Percentiles rank a stretch among this genome's conserved stretches.
Evolutionary conservation across 495 filamentous ascomycete species (phyloP).

Genomic region (Neohortaea acidophila): DNA sequence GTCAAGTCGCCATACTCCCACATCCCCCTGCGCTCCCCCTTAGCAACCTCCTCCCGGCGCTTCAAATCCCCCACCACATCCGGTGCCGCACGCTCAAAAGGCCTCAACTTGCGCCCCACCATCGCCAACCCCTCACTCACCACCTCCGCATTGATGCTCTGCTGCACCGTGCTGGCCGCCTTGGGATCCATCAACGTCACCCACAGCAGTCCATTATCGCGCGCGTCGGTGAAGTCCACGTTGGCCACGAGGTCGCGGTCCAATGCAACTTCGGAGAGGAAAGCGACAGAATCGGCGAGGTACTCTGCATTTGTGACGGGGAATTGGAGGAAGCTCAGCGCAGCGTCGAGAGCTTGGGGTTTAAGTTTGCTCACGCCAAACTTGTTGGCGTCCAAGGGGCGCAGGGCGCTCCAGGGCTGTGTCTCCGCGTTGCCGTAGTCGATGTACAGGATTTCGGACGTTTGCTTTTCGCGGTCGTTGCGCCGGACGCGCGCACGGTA

Average conservation of each 20-base stretch:
- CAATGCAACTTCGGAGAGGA: constrained; percentile 49
- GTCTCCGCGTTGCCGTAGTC: constrained; percentile 93
- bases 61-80: constrained; percentile 54
- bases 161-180: constrained; percentile 36
- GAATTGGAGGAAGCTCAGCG: constrained; percentile 78
- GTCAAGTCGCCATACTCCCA: constrained; percentile 97
- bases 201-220: constrained; percentile 56
- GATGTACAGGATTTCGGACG: constrained; percentile 80
- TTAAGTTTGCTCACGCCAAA: constrained; percentile 68
- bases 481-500: constrained; percentile 83
- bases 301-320: constrained; percentile 66
- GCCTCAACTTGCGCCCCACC: constrained; percentile 75
- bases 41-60: constrained; percentile 57
- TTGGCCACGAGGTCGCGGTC: constrained; percentile 67
- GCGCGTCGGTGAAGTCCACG: constrained; percentile 61
- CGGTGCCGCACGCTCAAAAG: constrained; percentile 65
- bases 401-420: constrained; percentile 65
- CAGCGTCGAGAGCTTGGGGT: constrained; percentile 73
- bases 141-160: constrained; percentile 76
- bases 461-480: constrained; percentile 78
- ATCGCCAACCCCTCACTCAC: constrained; percentile 71
- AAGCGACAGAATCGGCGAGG: constrained; percentile 56
- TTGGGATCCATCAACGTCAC: constrained; percentile 78
- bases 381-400: constrained; percentile 59
- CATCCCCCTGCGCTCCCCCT: constrained; percentile 62